A percentile compares a stretch with the other conserved stretches of the same genome.
phyloP scores from a whole-genome alignment of 2,329 filamentous ascomycete species.

The Colletotrichum graminicola region DNA sequence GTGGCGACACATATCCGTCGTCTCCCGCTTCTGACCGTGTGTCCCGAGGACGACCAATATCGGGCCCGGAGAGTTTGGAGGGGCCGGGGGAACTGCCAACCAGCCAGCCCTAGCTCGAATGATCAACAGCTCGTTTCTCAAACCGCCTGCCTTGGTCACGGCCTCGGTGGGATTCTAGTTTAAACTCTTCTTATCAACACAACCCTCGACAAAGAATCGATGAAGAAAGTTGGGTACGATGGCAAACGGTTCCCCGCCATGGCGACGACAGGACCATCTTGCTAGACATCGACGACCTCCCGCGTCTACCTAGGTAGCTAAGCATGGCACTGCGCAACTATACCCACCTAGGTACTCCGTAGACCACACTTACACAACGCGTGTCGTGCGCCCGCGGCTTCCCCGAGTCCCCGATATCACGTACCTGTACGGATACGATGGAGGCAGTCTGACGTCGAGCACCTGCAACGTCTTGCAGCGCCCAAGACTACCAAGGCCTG shows the following conservation, averaged over 20 bases:
- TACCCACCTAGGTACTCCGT: not conserved
- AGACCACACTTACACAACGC: too few relatives aligned
- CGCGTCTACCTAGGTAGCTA: not conserved
- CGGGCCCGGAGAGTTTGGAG: not conserved
- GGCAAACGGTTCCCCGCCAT: not conserved
- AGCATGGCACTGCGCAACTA: not conserved
- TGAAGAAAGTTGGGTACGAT: not conserved
- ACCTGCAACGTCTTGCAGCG: conserved; percentile 8
- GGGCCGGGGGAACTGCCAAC: not conserved
- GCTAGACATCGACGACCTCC: not conserved
- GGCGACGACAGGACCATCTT: not conserved
- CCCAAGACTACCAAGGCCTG: not conserved
- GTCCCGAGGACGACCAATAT: not conserved
- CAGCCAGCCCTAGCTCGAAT: not conserved
- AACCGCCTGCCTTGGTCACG: not conserved
- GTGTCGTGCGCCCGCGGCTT: too few relatives aligned
- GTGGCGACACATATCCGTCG: not conserved
- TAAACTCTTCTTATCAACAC: not conserved
- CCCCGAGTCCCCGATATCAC: not conserved
- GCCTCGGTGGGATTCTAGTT: not conserved
- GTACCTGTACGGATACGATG: not conserved
- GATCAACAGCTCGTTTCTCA: not conserved
- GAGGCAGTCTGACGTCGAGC: conserved; percentile 19
- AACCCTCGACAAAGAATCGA: conserved; percentile 1
- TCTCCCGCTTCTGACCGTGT: not conserved